Evolutionary conservation across 176 grass and related monocot species (phyloP).

Genomic region (Pontederia paniculata): DNA sequence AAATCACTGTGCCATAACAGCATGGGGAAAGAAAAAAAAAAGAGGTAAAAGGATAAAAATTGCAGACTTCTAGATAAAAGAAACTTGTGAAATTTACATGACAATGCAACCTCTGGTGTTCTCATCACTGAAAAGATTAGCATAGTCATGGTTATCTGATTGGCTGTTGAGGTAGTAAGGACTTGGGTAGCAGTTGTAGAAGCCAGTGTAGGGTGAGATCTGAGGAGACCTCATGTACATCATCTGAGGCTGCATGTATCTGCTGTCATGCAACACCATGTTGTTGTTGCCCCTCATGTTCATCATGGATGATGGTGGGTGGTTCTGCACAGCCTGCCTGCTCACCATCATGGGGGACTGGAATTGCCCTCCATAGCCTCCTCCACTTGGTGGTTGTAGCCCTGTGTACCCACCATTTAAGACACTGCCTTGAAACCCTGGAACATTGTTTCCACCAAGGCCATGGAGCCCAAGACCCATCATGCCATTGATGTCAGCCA

Average conservation of each 20-base stretch:
- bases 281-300: background rate
- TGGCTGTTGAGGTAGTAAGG: constrained; percentile 45
- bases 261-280: constrained; percentile 8
- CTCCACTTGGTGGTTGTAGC: background rate
- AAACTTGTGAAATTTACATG: constrained; percentile 35
- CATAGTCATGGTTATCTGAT: constrained; percentile 38
- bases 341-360: constrained; percentile 5
- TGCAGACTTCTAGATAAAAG: too few species aligned
- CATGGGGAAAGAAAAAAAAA: too few species aligned
- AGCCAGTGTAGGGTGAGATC: constrained; percentile 81
- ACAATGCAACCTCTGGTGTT: constrained; percentile 78
- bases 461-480: background rate
- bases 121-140: constrained; percentile 91
- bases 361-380: background rate
- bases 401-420: background rate
- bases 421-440: background rate
- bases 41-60: too few species aligned
- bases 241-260: constrained; percentile 14
- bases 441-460: background rate
- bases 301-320: constrained; percentile 6
- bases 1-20: too few species aligned
- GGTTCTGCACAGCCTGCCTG: background rate
- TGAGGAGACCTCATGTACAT: constrained; percentile 53
- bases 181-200: constrained; percentile 44
- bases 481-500: constrained; percentile 5